Conservation (phyloP, 345 rosid species). For the Acer saccharum region DNA sequence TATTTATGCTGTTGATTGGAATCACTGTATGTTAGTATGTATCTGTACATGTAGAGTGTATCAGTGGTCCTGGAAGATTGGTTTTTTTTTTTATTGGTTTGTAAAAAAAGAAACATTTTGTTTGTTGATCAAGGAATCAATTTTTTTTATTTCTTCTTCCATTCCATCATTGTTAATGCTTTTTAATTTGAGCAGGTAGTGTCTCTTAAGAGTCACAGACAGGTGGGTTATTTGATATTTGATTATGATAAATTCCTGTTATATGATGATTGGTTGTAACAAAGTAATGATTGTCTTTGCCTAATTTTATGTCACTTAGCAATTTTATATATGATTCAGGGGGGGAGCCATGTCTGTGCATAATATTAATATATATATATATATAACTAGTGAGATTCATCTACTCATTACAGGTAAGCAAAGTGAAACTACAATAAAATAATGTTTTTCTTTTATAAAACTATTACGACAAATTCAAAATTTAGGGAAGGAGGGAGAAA, state of each 20-base stretch:
- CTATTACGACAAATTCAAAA: no score
- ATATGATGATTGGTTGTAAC: slow-evolving; percentile 34
- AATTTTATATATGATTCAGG: background rate
- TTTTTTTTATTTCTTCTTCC: background rate
- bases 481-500: no score
- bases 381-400: slow-evolving; percentile 19
- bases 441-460: no score
- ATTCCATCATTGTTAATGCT: slow-evolving; percentile 15
- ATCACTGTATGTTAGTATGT: background rate
- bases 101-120: slow-evolving; percentile 1
- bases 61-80: background rate
- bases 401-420: slow-evolving; percentile 16
- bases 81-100: background rate
- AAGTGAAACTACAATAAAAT: background rate
- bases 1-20: background rate
- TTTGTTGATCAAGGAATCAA: slow-evolving; percentile 9
- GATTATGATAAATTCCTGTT: slow-evolving; percentile 32
- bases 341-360: slow-evolving; percentile 18
- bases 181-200: slow-evolving; percentile 28
- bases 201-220: slow-evolving; percentile 46
- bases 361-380: background rate
- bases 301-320: slow-evolving; percentile 29
- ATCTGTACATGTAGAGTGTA: background rate
- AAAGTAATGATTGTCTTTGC: slow-evolving; percentile 28
- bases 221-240: slow-evolving; percentile 22